Percentiles rank a stretch among this genome's conserved stretches.
Evolutionary conservation across 2,329 filamentous ascomycete genomes (phyloP).

Genomic region (Neopestalotiopsis sp.): DNA sequence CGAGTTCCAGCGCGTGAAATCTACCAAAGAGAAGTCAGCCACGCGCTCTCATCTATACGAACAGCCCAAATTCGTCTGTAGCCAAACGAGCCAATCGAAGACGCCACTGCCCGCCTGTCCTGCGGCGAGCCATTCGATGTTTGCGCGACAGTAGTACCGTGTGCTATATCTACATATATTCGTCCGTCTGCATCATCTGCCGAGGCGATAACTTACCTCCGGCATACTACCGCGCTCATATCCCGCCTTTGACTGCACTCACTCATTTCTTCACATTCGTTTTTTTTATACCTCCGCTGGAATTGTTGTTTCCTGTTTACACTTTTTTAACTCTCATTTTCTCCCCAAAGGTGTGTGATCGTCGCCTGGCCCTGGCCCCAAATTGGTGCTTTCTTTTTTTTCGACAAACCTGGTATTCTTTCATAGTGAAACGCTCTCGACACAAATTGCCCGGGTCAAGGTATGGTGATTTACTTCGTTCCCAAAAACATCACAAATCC

Average conservation of each 20-base stretch:
- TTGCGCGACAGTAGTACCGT: slow-evolving; percentile 21
- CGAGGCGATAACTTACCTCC: neutral
- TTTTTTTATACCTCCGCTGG: neutral
- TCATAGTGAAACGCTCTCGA: slow-evolving; percentile 35
- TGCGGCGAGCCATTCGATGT: slow-evolving; percentile 32
- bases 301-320: slow-evolving; percentile 8
- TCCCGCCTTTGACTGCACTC: neutral
- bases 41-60: neutral
- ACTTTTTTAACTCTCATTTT: slow-evolving; percentile 2
- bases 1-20: neutral
- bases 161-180: neutral
- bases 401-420: slow-evolving; percentile 24
- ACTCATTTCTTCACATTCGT: slow-evolving; percentile 7
- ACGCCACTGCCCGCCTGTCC: slow-evolving; percentile 25
- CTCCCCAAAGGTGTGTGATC: slow-evolving; percentile 5
- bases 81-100: neutral
- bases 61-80: neutral
- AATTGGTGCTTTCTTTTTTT: slow-evolving; percentile 7
- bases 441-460: slow-evolving; percentile 27
- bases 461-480: slow-evolving; percentile 20
- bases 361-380: neutral
- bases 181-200: slow-evolving; percentile 4
- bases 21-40: neutral
- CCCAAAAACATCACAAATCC: slow-evolving; percentile 18
- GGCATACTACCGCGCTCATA: neutral